Evolutionary conservation across 225 moss, liverwort and hornwort species (phyloP).

Genomic region (Bryum argenteum): DNA sequence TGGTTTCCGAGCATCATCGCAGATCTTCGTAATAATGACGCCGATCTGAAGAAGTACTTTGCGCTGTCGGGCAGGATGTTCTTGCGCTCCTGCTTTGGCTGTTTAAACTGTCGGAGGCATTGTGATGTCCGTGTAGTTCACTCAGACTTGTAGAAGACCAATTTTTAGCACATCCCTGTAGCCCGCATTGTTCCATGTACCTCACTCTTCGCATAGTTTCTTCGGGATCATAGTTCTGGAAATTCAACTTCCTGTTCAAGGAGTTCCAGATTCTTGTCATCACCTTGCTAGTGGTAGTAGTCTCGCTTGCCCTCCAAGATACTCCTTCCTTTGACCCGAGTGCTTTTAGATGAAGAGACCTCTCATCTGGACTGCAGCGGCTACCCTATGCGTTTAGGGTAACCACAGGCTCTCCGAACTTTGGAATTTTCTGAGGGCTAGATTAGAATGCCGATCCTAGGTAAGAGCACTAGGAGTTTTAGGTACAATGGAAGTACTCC

Average conservation of each 20-base stretch:
- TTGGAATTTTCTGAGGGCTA: constrained; percentile 14
- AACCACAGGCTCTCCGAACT: constrained; percentile 10
- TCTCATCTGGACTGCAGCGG: background rate
- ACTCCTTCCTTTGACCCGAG: background rate
- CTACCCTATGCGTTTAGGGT: constrained; percentile 23
- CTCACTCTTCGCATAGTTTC: background rate
- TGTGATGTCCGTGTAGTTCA: constrained; percentile 6
- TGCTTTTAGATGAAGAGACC: background rate
- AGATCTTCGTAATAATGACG: background rate
- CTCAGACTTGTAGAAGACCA: background rate
- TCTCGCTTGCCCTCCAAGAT: background rate
- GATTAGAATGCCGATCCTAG: constrained; percentile 43
- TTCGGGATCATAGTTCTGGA: background rate
- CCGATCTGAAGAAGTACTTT: constrained; percentile 18
- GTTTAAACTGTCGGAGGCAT: constrained; percentile 7
- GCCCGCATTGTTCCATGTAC: background rate
- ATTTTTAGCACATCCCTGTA: background rate
- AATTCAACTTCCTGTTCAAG: background rate
- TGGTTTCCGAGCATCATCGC: background rate
- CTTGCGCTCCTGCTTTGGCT: background rate
- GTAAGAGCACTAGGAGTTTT: constrained; percentile 41
- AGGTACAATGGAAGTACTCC: constrained; percentile 36
- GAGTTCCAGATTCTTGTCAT: background rate
- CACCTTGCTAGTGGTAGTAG: background rate
- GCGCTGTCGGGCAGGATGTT: constrained; percentile 1